Evolutionary conservation across 2,329 filamentous ascomycete genomes (phyloP).

Genomic region (Myriosclerotinia scirpicola): DNA sequence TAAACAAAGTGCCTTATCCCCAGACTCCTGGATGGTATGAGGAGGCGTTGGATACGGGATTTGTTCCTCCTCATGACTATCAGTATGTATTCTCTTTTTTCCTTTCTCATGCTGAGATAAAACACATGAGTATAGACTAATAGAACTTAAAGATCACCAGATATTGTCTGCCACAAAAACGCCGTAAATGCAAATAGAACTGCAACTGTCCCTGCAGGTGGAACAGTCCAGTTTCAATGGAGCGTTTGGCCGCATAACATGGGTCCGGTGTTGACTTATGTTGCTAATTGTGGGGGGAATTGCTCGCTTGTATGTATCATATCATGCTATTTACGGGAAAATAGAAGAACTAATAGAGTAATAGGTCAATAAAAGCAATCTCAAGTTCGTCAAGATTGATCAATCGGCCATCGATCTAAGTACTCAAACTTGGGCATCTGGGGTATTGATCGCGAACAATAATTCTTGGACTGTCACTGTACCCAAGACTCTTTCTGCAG

Average conservation of each 20-base stretch:
- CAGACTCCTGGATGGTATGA: slow-evolving; percentile 45
- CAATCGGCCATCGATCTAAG: slow-evolving; percentile 7
- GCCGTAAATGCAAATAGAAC: slow-evolving; percentile 45
- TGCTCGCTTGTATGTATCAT: slow-evolving; percentile 40
- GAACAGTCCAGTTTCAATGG: slow-evolving; percentile 50
- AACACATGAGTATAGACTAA: not conserved
- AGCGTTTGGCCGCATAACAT: slow-evolving; percentile 52
- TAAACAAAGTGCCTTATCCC: slow-evolving; percentile 31
- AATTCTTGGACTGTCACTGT: slow-evolving; percentile 18
- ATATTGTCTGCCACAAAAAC: slow-evolving; percentile 52
- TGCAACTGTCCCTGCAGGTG: slow-evolving; percentile 48
- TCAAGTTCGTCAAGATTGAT: slow-evolving; percentile 21
- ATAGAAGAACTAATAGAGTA: not conserved
- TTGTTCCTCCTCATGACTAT: slow-evolving; percentile 49
- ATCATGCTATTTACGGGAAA: slow-evolving; percentile 35
- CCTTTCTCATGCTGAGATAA: rapidly evolving
- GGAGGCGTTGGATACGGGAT: slow-evolving; percentile 52
- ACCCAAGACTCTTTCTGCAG: slow-evolving; percentile 14
- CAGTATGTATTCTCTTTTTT: not conserved
- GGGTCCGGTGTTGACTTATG: slow-evolving; percentile 40
- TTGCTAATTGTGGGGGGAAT: slow-evolving; percentile 41
- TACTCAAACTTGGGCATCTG: slow-evolving; percentile 17
- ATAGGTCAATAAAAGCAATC: slow-evolving; percentile 7
- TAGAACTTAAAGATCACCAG: slow-evolving; percentile 32
- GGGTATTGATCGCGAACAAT: slow-evolving; percentile 11